Base-by-base conservation (phyloP, 768 basidiomycete species). In the Fomitopsis serialis region DNA sequence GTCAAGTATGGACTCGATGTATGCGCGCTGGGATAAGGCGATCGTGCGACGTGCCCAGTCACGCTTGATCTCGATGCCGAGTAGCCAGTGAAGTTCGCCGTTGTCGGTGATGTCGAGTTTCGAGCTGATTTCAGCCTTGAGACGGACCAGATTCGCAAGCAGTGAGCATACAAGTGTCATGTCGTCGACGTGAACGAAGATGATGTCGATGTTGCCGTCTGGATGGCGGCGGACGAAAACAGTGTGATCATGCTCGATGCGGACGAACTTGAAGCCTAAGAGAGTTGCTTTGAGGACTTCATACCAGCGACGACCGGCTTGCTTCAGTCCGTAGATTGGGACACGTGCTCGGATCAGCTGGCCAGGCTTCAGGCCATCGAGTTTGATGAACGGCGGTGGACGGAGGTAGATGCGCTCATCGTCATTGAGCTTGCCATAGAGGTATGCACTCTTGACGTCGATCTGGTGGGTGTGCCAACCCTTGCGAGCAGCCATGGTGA, bases 401-500 rank as follows among this genome's bases (percentile, higher is more conserved):
- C 50, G n/a, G 54, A 63, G 56, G 42, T 56, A 63, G 35, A 56
- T 50, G 19, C 47, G 21, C n/a, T 43, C 48, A 12, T 54, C 22
- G 11, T 43, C 48, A 29, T 63, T 64, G n/a, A 63, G 52, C 1
- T 54, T 42, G 0, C 58, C 56, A 37, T 69, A 62, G 22, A 70
- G 61, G 48, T 59, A 70, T 10, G 66, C 70, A 0, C 62, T 61
- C 34, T 70, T 68, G 42, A 74, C 55, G 52, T 73, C 70, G 21
- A 71, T 49, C 54, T 70, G 68, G 7, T 67, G 60, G 8, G 73
- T 42, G 2, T 67, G 62, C 51, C 63, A 63, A 50, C 62, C 61
- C 7, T 51, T 24, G 0, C 45, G 2, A 2, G 69, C 70, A 36
- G 57, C 54, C 15, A 69, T n/a, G 9, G 70, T 61, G 3, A 71